Evolutionary conservation across 176 grass and related monocot genomes (phyloP).

Genomic region (Typha latifolia): DNA sequence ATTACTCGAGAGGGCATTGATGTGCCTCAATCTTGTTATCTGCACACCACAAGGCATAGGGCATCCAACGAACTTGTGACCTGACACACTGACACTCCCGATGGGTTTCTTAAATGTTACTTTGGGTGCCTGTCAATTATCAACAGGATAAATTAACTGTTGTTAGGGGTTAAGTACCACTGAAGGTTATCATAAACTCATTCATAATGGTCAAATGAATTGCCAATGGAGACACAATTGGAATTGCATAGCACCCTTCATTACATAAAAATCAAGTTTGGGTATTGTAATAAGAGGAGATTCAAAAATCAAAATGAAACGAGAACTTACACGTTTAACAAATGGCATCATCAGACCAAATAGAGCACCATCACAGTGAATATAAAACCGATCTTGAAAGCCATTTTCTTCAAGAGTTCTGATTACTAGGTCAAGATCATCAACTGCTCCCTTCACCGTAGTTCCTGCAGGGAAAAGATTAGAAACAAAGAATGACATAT

Average conservation of each 20-base stretch:
- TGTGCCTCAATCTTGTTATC: conserved; percentile 63
- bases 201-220: neutral
- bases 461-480: conserved; percentile 38
- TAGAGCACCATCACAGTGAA: conserved; percentile 84
- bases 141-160: no score
- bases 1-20: conserved; percentile 63
- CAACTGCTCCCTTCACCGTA: conserved; percentile 78
- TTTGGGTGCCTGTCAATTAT: conserved; percentile 49
- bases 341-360: conserved; percentile 92
- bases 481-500: conserved; percentile 6
- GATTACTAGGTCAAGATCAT: conserved; percentile 81
- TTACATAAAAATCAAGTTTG: neutral
- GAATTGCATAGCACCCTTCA: neutral
- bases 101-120: conserved; percentile 81
- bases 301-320: neutral
- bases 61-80: conserved; percentile 86
- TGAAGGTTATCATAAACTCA: neutral
- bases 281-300: neutral
- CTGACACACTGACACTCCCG: conserved; percentile 67
- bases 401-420: conserved; percentile 71
- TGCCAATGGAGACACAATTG: neutral
- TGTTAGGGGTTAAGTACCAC: no score
- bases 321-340: conserved; percentile 52
- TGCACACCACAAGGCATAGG: conserved; percentile 88
- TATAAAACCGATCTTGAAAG: conserved; percentile 70